phyloP scores from a whole-genome alignment of 305 asterid species.

The Salvia sclarea region DNA sequence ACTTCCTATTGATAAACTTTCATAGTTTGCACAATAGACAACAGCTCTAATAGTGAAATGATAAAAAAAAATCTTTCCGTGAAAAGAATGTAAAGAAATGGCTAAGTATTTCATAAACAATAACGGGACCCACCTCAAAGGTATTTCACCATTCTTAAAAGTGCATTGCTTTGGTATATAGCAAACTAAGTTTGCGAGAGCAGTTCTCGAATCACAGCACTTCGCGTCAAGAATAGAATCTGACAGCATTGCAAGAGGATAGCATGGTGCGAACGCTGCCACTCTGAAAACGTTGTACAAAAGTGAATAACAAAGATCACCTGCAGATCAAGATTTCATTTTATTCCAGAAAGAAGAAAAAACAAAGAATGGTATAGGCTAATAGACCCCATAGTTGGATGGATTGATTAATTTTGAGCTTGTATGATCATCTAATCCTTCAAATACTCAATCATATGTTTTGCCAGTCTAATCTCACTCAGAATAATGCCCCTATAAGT shows the following conservation, averaged over 20 bases:
- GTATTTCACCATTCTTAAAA: slow-evolving; percentile 49
- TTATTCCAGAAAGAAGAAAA: neutral
- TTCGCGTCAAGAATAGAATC: slow-evolving; percentile 36
- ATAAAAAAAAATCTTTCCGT: neutral
- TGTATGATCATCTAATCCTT: neutral
- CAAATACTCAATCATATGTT: neutral
- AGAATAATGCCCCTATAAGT: neutral
- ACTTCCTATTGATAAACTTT: neutral
- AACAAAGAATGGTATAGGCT: neutral
- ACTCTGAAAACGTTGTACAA: slow-evolving; percentile 52
- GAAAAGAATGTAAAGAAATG: slow-evolving; percentile 1
- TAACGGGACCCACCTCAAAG: slow-evolving; percentile 53
- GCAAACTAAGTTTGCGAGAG: slow-evolving; percentile 44
- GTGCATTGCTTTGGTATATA: slow-evolving; percentile 43
- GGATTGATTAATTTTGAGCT: neutral
- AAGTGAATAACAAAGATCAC: slow-evolving; percentile 56
- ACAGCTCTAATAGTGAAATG: slow-evolving; percentile 1
- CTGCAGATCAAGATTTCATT: slow-evolving; percentile 41
- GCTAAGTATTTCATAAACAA: neutral
- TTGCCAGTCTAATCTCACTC: neutral
- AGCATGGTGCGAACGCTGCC: slow-evolving; percentile 47
- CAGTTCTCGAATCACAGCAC: slow-evolving; percentile 34
- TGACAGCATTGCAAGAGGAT: slow-evolving; percentile 32
- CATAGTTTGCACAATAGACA: neutral
- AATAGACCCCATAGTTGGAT: neutral